A percentile compares a stretch with the other conserved stretches of the same genome.
Evolutionary conservation across 768 basidiomycete genomes (phyloP).

Genomic region (Mrakia frigida): DNA sequence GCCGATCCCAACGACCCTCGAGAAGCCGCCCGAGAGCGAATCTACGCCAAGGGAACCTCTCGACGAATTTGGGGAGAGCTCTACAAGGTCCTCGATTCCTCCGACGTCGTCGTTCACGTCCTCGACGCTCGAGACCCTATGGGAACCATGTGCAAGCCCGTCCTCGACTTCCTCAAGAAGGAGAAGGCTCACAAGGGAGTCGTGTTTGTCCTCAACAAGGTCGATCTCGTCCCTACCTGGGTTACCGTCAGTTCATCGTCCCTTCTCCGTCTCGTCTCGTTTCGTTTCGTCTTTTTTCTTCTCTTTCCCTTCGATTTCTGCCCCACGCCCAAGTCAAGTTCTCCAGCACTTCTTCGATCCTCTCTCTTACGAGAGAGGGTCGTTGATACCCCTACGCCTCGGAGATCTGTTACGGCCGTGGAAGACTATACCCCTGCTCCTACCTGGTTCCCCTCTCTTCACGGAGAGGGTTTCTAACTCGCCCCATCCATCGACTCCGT

Average conservation of each 20-base stretch:
- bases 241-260: constrained; percentile 73
- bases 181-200: constrained; percentile 98
- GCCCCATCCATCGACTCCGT: constrained; percentile 17
- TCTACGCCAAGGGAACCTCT: constrained; percentile 92
- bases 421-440: constrained; percentile 47
- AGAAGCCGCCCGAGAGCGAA: constrained; percentile 63
- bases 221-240: constrained; percentile 97
- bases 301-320: not conserved
- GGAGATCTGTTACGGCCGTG: constrained; percentile 52
- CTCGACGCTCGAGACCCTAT: constrained; percentile 92
- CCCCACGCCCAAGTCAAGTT: constrained; percentile 52
- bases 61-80: constrained; percentile 94
- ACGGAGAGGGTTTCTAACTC: constrained; percentile 34
- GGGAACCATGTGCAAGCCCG: constrained; percentile 90
- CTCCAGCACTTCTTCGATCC: constrained; percentile 36
- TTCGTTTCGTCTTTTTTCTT: constrained; percentile 11
- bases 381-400: constrained; percentile 11
- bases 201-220: constrained; percentile 94
- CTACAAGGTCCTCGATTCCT: constrained; percentile 99
- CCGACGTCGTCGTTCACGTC: constrained; percentile 90
- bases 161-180: constrained; percentile 86
- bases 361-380: not conserved
- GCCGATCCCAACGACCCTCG: constrained; percentile 23
- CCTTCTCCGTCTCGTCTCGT: not conserved
- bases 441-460: constrained; percentile 37